These are phyloP conservation scores for Elsinoe perseae DNA, from an alignment of 2,329 filamentous ascomycete genomes.

Conservation along the genomic window DNA sequence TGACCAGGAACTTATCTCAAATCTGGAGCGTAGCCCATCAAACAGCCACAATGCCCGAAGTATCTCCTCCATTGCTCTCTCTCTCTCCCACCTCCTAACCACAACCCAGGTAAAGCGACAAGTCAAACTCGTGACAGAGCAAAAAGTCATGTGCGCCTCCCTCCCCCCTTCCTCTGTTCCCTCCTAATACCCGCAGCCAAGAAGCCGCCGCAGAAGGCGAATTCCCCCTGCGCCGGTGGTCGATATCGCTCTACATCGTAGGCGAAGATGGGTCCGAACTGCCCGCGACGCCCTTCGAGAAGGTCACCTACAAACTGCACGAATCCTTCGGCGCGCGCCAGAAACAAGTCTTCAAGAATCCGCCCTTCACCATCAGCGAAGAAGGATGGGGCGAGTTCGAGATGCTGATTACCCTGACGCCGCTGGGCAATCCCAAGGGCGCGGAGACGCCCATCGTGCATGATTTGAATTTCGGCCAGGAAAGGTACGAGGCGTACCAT, in stretches of 20 bases:
- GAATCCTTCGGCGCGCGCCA: slow-evolving; percentile 80
- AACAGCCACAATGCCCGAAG: slow-evolving; percentile 31
- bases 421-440: slow-evolving; percentile 64
- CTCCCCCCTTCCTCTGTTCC: slow-evolving; percentile 14
- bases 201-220: slow-evolving; percentile 76
- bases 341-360: slow-evolving; percentile 71
- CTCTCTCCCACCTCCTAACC: not conserved
- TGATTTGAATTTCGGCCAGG: slow-evolving; percentile 82
- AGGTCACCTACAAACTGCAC: slow-evolving; percentile 87
- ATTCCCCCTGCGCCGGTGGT: slow-evolving; percentile 90
- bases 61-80: no score
- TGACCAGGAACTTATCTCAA: not conserved
- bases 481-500: slow-evolving; percentile 77
- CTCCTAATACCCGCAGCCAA: slow-evolving; percentile 45
- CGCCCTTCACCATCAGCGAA: slow-evolving; percentile 83
- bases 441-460: slow-evolving; percentile 72
- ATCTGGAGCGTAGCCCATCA: not conserved
- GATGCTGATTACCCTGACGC: slow-evolving; percentile 76
- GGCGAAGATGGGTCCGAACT: slow-evolving; percentile 81
- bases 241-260: slow-evolving; percentile 72
- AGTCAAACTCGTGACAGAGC: slow-evolving; percentile 88
- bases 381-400: slow-evolving; percentile 99
- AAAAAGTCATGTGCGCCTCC: slow-evolving; percentile 69
- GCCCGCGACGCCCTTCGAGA: slow-evolving; percentile 78
- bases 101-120: slow-evolving; percentile 62